Percentiles rank a stretch among this genome's conserved stretches.
Evolutionary conservation across 345 rosid species (phyloP).

Genomic region (Moringa oleifera): DNA sequence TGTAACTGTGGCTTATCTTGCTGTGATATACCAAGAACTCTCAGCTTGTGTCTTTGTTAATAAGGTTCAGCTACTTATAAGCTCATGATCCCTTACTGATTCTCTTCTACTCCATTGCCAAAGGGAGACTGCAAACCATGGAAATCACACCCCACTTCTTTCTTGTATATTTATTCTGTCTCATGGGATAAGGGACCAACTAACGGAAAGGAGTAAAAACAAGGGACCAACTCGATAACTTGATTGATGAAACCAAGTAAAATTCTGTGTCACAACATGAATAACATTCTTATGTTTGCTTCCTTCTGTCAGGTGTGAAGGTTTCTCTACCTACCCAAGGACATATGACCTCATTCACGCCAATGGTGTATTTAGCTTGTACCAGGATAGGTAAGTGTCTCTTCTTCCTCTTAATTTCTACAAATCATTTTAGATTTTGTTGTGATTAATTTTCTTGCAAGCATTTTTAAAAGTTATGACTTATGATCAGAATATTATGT

Average conservation of each 20-base stretch:
- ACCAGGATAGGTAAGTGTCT: constrained; percentile 52
- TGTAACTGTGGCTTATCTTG: constrained; percentile 1
- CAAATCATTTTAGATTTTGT: not conserved
- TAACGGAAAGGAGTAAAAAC: too few species aligned
- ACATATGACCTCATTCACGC: constrained; percentile 93
- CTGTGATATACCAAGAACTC: not conserved
- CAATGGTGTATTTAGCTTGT: constrained; percentile 68
- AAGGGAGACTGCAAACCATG: not conserved
- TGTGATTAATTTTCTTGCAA: not conserved
- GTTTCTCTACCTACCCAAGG: constrained; percentile 97
- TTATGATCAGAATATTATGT: constrained; percentile 7
- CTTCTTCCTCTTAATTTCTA: not conserved
- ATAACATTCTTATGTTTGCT: constrained; percentile 8
- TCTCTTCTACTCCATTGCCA: constrained; percentile 2
- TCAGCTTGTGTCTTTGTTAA: not conserved
- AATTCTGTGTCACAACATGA: not conserved
- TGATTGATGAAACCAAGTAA: too few species aligned
- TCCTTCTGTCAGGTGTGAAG: constrained; percentile 82
- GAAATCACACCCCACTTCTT: not conserved
- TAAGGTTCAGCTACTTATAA: not conserved
- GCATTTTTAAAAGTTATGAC: not conserved
- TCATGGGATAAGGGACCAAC: too few species aligned
- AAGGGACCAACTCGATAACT: too few species aligned
- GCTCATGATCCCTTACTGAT: not conserved
- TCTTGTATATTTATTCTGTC: not conserved